These are phyloP conservation scores for Sugiyamaella lignohabitans DNA, from an alignment of 805 yeast species.

Conservation along the genomic window DNA sequence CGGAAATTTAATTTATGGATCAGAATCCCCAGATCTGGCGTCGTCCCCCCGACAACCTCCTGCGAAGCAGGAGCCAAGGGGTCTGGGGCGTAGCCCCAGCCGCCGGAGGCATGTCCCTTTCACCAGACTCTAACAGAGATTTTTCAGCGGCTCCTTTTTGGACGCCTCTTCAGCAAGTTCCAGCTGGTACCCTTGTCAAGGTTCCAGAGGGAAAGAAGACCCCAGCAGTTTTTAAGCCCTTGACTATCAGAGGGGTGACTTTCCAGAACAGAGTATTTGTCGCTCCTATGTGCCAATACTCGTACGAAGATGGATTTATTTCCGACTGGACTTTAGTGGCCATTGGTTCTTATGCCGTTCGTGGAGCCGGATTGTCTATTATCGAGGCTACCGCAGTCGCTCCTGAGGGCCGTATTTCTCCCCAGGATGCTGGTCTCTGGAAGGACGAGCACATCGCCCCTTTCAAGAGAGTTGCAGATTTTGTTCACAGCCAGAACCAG, in stretches of 20 bases:
- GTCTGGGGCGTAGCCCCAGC: too few relatives aligned
- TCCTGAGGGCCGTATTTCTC: constrained; percentile 40
- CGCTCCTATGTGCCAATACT: constrained; percentile 42
- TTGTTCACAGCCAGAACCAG: constrained; percentile 37
- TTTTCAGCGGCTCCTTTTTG: background rate
- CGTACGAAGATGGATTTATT: constrained; percentile 38
- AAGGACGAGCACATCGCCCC: constrained; percentile 42
- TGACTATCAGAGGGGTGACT: constrained; percentile 36
- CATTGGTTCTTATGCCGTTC: constrained; percentile 41
- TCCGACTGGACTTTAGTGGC: constrained; percentile 46
- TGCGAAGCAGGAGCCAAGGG: too few relatives aligned
- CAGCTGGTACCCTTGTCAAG: constrained; percentile 32
- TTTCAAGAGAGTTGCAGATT: constrained; percentile 37
- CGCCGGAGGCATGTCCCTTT: too few relatives aligned
- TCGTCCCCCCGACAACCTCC: background rate
- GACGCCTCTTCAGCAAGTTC: constrained; percentile 32
- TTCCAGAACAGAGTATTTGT: constrained; percentile 50
- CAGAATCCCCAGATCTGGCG: background rate
- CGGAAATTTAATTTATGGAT: too few relatives aligned
- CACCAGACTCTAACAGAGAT: too few relatives aligned
- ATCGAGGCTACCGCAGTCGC: constrained; percentile 42
- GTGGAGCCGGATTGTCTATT: constrained; percentile 46
- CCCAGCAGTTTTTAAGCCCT: constrained; percentile 41
- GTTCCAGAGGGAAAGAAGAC: constrained; percentile 20
- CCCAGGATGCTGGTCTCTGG: constrained; percentile 47